phyloP scores from a whole-genome alignment of 2,329 filamentous ascomycete genomes.

The Emmonsiellopsis sp. region DNA sequence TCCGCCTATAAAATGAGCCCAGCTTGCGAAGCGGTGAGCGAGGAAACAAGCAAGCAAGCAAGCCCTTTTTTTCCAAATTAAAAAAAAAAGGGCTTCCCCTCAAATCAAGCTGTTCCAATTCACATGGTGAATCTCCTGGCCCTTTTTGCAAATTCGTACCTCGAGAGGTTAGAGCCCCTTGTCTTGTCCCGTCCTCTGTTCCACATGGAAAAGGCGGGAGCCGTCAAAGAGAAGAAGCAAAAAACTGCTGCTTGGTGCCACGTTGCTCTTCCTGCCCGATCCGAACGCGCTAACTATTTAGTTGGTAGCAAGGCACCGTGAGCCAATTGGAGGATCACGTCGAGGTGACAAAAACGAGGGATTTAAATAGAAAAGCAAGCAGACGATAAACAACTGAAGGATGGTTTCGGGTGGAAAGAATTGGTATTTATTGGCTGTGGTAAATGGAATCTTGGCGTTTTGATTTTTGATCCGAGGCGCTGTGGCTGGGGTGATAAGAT shows the following conservation, averaged over 20 bases:
- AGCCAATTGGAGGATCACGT: background rate
- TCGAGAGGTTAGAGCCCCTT: background rate
- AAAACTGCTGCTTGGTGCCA: constrained; percentile 4
- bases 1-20: background rate
- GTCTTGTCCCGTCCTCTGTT: background rate
- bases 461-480: too few species aligned
- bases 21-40: background rate
- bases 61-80: background rate
- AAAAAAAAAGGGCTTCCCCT: background rate
- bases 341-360: background rate
- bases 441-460: too few species aligned
- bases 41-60: background rate
- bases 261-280: constrained; percentile 5
- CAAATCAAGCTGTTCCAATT: background rate
- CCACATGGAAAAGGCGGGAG: background rate
- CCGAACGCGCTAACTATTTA: background rate
- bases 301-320: background rate
- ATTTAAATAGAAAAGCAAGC: background rate
- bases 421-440: too few species aligned
- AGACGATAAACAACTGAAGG: too few species aligned
- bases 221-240: background rate
- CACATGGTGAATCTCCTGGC: background rate
- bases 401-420: too few species aligned
- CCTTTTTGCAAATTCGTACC: background rate
- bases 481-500: too few species aligned